These are phyloP conservation scores for Corchorus olitorius DNA, from an alignment of 345 rosid genomes.

Conservation along the genomic window DNA sequence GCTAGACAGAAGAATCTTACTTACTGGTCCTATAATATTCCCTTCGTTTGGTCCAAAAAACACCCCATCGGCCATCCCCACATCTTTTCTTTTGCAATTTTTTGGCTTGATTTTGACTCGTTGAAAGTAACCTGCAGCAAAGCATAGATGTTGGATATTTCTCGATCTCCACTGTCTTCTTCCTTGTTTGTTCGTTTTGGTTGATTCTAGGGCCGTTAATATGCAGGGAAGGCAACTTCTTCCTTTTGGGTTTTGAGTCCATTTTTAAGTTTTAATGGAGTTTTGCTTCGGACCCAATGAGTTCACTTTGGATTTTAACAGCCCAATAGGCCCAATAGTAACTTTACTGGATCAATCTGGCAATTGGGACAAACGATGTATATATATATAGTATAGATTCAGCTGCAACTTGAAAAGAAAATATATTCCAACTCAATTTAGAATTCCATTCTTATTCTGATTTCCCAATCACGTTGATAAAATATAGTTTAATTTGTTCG, in stretches of 20 bases:
- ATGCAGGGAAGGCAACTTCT: neutral
- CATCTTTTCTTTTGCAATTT: neutral
- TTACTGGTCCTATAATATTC: too few relatives aligned
- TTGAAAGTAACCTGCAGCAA: neutral
- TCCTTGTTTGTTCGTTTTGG: neutral
- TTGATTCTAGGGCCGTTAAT: neutral
- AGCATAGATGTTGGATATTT: neutral
- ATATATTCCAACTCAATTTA: neutral
- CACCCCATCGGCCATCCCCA: neutral
- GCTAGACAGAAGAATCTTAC: too few relatives aligned
- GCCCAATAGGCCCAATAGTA: neutral
- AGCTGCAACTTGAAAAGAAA: neutral
- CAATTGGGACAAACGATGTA: neutral
- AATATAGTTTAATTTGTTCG: too few relatives aligned
- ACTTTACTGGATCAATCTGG: neutral
- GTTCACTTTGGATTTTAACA: neutral
- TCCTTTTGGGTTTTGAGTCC: neutral
- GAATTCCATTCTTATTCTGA: neutral
- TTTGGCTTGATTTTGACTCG: neutral
- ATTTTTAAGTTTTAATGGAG: neutral
- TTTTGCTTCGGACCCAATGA: neutral
- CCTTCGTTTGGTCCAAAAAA: neutral
- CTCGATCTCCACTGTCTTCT: neutral
- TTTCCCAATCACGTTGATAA: neutral
- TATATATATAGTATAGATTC: neutral